phyloP scores from a whole-genome alignment of 1,284 basidiomycete species.

The Ganoderma resinaceum region DNA sequence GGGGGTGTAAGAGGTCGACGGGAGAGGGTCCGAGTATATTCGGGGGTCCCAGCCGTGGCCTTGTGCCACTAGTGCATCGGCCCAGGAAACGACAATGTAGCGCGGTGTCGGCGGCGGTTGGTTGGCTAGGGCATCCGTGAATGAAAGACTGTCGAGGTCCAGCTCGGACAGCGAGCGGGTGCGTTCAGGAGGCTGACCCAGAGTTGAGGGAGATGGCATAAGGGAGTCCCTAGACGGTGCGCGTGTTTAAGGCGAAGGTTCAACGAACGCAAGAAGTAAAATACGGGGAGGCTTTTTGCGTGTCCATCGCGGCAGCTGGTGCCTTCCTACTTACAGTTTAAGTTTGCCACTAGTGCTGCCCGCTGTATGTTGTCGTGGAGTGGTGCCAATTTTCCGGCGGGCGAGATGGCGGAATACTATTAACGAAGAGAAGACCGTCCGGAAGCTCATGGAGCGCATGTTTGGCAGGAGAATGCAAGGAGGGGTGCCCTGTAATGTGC shows the following conservation, averaged over 20 bases:
- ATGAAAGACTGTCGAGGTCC: background rate
- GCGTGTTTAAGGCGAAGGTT: background rate
- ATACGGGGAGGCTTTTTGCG: background rate
- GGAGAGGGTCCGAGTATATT: slow-evolving; percentile 2
- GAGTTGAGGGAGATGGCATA: background rate
- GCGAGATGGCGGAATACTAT: background rate
- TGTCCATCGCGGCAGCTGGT: background rate
- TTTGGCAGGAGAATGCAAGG: background rate
- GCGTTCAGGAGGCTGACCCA: background rate
- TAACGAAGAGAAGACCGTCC: background rate
- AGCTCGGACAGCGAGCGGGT: background rate
- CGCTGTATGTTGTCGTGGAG: background rate
- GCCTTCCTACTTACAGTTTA: slow-evolving; percentile 1
- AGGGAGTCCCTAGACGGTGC: background rate
- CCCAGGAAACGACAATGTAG: background rate
- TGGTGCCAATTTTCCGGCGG: background rate
- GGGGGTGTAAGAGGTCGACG: background rate
- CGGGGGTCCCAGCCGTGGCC: slow-evolving; percentile 3
- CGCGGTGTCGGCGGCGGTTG: background rate
- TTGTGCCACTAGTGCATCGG: background rate
- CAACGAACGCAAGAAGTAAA: background rate
- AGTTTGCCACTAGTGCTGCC: background rate
- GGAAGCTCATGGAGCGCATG: background rate
- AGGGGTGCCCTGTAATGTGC: background rate
- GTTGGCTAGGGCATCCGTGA: background rate